Percentiles rank a stretch among this genome's conserved stretches.
These are phyloP conservation scores for maize (Zea mays) DNA, from an alignment of 176 grass and related monocot species.

Conservation along the genomic window DNA sequence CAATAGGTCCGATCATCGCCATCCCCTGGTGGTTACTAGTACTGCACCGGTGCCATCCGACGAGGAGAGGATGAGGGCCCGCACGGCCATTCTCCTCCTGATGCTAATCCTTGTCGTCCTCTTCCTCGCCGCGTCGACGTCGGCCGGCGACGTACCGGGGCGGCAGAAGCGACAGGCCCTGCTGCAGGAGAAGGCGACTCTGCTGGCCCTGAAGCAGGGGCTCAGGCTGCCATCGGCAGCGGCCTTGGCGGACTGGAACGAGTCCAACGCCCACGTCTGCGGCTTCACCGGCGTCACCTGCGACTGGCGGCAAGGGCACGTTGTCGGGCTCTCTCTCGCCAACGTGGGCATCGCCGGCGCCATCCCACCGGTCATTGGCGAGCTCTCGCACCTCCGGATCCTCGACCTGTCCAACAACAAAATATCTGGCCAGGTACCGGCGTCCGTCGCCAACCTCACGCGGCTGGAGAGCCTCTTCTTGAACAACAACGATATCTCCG, in stretches of 20 bases:
- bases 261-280: constrained; percentile 60
- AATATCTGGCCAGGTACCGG: constrained; percentile 27
- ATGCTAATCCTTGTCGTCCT: constrained; percentile 13
- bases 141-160: not conserved
- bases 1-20: not conserved
- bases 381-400: constrained; percentile 46
- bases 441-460: constrained; percentile 49
- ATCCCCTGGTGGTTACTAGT: not conserved
- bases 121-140: constrained; percentile 1
- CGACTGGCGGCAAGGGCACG: constrained; percentile 48
- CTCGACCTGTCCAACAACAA: constrained; percentile 77
- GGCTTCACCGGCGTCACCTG: constrained; percentile 55
- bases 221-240: not conserved
- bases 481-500: constrained; percentile 37
- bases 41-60: not conserved
- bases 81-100: constrained; percentile 43
- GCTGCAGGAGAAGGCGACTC: constrained; percentile 53
- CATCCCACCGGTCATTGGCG: constrained; percentile 39
- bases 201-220: constrained; percentile 64
- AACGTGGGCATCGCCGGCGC: constrained; percentile 35
- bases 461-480: constrained; percentile 37
- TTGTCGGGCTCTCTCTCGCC: constrained; percentile 37
- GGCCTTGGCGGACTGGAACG: constrained; percentile 65
- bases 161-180: not conserved
- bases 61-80: constrained; percentile 39